These are phyloP conservation scores for Dioszegia aurantiaca DNA, from an alignment of 768 basidiomycete species.

Conservation along the genomic window DNA sequence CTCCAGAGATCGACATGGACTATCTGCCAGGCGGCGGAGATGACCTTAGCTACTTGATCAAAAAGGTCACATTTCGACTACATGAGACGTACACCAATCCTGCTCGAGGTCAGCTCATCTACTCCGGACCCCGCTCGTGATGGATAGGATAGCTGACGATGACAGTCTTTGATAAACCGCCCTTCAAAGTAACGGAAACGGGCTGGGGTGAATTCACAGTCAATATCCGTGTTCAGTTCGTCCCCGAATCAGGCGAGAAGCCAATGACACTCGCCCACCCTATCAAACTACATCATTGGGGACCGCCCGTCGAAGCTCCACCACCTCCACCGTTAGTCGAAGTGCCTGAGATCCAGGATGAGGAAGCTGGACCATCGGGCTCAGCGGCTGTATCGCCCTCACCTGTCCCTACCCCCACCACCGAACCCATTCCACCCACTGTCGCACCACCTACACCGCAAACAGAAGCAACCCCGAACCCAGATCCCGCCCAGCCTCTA, in stretches of 20 bases:
- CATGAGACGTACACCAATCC: slow-evolving; percentile 95
- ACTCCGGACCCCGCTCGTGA: background rate
- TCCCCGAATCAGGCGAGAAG: slow-evolving; percentile 86
- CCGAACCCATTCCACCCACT: background rate
- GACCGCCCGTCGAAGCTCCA: slow-evolving; percentile 32
- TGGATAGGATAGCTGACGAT: background rate
- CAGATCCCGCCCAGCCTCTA: background rate
- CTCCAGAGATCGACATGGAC: slow-evolving; percentile 60
- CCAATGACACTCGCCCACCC: slow-evolving; percentile 83
- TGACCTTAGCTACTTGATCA: slow-evolving; percentile 86
- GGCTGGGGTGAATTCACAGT: slow-evolving; percentile 99
- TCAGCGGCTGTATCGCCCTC: background rate
- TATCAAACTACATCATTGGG: slow-evolving; percentile 72
- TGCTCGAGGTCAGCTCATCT: slow-evolving; percentile 64
- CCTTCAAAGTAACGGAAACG: slow-evolving; percentile 93
- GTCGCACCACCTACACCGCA: background rate
- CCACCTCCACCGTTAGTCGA: slow-evolving; percentile 3
- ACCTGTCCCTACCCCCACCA: background rate
- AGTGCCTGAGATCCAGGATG: background rate
- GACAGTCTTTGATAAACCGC: slow-evolving; percentile 85
- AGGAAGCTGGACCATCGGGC: slow-evolving; percentile 2
- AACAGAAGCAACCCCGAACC: background rate
- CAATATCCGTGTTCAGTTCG: slow-evolving; percentile 83
- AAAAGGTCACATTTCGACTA: slow-evolving; percentile 92
- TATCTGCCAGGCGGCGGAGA: slow-evolving; percentile 70